Evolutionary conservation across 768 basidiomycete genomes (phyloP), one percentile per base, ranked within the genome.

Genomic region (Agrocybe praecox): DNA sequence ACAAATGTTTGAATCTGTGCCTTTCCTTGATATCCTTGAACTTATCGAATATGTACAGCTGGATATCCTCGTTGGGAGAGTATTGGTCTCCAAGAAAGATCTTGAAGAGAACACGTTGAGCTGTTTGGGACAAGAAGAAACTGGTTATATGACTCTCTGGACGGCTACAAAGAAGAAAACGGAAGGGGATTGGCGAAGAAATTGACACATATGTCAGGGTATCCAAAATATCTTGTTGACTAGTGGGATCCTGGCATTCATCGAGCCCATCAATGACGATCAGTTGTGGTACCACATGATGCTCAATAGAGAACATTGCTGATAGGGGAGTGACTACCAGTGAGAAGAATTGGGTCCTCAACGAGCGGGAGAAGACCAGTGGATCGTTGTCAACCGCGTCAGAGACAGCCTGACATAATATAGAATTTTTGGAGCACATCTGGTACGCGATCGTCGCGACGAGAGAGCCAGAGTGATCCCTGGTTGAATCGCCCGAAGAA

Each of bases 251-350:
- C 8, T 21, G 26, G 36, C 65, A 66, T 52, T 66, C 60, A 24
- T 66, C 64, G 9, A 65, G 51, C 2, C 64, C 64, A 46, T 65
- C 64, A n/a, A 65, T 33, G 48, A 65, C 44, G 21, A 61, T 51
- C 17, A 60, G 24, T n/a, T 46, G 32, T 10, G 51, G 49, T n/a
- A 24, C 8, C 2, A 19, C 45, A 12, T 15, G 42, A n/a, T 15
- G 40, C 14, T 4, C 45, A 17, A 18, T 2, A 4, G 14, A 5
- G 14, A n/a, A 21, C 12, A 19, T 36, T 11, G 10, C 2, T 22
- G 15, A 47, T 2, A 45, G 44, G 7, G 55, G 62, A 1, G 49
- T 45, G 40, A 50, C 19, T 21, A 64, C 43, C 10, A 64, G 44
- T 15, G 36, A 24, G 22, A 52, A 19, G n/a, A 64, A 51, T 29